Evolutionary conservation across 495 filamentous ascomycete genomes (phyloP).

Genomic region (Hypoxylon trugodes): DNA sequence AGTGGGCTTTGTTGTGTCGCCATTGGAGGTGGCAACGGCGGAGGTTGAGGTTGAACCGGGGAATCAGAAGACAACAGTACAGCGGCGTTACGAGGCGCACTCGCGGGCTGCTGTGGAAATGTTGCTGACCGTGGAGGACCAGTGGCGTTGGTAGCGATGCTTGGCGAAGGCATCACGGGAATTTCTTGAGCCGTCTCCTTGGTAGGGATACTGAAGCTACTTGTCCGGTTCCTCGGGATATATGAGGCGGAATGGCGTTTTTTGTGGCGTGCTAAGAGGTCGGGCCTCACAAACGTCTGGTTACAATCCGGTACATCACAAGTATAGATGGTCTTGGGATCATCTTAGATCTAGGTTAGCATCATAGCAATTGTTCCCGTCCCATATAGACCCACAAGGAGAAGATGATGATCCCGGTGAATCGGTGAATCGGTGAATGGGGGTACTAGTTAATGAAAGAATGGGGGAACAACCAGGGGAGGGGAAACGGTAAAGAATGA

Average conservation of each 20-base stretch:
- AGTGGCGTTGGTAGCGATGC: conserved; percentile 35
- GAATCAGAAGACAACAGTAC: conserved; percentile 56
- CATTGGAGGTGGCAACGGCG: conserved; percentile 40
- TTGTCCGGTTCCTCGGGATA: conserved; percentile 88
- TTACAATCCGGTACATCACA: conserved; percentile 91
- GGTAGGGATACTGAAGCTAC: conserved; percentile 66
- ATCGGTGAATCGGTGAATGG: not conserved
- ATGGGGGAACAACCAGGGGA: too few relatives aligned
- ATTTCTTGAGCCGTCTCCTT: conserved; percentile 49
- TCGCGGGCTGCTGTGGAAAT: conserved; percentile 46
- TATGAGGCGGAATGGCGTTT: conserved; percentile 93
- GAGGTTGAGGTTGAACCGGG: conserved; percentile 37
- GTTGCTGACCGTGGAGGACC: conserved; percentile 45
- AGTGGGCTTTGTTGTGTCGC: conserved; percentile 39
- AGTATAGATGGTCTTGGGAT: conserved; percentile 91
- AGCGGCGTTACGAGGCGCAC: conserved; percentile 57
- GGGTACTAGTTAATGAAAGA: too few relatives aligned
- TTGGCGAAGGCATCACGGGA: conserved; percentile 42
- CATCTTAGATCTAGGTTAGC: conserved; percentile 77
- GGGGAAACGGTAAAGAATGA: too few relatives aligned
- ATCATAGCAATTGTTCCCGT: conserved; percentile 48
- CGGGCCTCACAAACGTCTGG: conserved; percentile 90
- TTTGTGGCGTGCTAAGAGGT: conserved; percentile 87
- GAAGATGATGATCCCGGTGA: not conserved
- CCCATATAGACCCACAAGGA: conserved; percentile 28